Percentiles rank a stretch among this genome's conserved stretches.
Conservation (phyloP, 176 grass and related monocot genomes). For the Poa pratensis region DNA sequence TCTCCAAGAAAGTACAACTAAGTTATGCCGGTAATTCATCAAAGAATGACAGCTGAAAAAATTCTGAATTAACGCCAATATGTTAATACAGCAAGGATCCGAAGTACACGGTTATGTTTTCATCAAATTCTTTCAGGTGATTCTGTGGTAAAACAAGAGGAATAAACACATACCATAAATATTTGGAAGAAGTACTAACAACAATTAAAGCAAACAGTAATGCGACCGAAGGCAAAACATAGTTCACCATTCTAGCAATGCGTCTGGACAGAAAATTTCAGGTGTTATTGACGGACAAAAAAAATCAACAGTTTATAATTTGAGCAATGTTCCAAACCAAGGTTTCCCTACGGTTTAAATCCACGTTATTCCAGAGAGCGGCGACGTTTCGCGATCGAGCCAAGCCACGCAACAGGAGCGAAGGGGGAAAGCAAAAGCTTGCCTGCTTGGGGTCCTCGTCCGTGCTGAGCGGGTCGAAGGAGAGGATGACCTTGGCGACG, state of each 20-base stretch:
- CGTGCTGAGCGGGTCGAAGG: slow-evolving; percentile 71
- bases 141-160: background rate
- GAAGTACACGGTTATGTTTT: background rate
- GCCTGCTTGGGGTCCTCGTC: slow-evolving; percentile 69
- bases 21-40: background rate
- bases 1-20: slow-evolving; percentile 5
- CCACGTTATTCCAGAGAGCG: background rate
- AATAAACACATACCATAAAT: background rate
- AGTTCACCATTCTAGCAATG: background rate
- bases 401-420: background rate
- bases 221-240: background rate
- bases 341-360: background rate
- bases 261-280: background rate
- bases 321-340: background rate
- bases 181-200: background rate
- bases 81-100: background rate
- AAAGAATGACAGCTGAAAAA: background rate
- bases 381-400: background rate
- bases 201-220: background rate
- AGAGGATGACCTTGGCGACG: slow-evolving; percentile 80
- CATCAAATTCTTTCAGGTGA: slow-evolving; percentile 4
- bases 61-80: background rate
- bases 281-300: background rate
- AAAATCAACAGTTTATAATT: background rate
- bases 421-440: background rate